Evolutionary conservation across 768 basidiomycete species (phyloP).

Genomic region (Lactifluus piperatus): DNA sequence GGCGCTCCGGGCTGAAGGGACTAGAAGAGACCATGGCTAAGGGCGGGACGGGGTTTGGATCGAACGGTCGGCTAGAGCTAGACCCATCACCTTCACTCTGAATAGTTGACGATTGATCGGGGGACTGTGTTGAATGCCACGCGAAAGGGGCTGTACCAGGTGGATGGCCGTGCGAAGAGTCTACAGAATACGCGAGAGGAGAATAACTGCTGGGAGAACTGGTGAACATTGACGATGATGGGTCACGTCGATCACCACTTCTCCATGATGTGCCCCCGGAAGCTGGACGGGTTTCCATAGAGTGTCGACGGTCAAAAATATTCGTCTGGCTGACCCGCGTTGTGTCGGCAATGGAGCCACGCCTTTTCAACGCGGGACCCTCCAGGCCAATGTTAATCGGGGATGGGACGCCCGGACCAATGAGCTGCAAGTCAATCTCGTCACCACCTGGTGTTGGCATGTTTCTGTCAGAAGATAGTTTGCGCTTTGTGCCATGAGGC

Average conservation of each 20-base stretch:
- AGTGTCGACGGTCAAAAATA: conserved; percentile 70
- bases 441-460: conserved; percentile 44
- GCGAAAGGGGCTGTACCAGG: conserved; percentile 62
- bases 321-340: conserved; percentile 66
- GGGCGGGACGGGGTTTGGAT: conserved; percentile 33
- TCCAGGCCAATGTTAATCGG: conserved; percentile 50
- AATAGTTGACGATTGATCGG: conserved; percentile 31
- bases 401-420: conserved; percentile 59
- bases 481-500: conserved; percentile 67
- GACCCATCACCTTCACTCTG: conserved; percentile 20
- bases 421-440: conserved; percentile 58
- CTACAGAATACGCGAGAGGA: conserved; percentile 50
- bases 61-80: conserved; percentile 36
- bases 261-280: conserved; percentile 40
- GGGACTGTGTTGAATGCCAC: conserved; percentile 47
- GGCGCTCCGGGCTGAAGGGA: conserved; percentile 52
- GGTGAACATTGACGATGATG: conserved; percentile 60
- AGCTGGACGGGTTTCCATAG: conserved; percentile 52
- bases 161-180: conserved; percentile 55
- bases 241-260: conserved; percentile 63
- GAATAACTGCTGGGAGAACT: conserved; percentile 45
- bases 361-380: conserved; percentile 68
- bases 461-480: conserved; percentile 66
- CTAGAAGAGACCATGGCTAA: conserved; percentile 45
- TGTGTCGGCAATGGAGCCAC: conserved; percentile 77